Evolutionary conservation across 2,329 filamentous ascomycete species (phyloP), one percentile per base, ranked within the genome.

Genomic region (Chalaropsis thielavioides): DNA sequence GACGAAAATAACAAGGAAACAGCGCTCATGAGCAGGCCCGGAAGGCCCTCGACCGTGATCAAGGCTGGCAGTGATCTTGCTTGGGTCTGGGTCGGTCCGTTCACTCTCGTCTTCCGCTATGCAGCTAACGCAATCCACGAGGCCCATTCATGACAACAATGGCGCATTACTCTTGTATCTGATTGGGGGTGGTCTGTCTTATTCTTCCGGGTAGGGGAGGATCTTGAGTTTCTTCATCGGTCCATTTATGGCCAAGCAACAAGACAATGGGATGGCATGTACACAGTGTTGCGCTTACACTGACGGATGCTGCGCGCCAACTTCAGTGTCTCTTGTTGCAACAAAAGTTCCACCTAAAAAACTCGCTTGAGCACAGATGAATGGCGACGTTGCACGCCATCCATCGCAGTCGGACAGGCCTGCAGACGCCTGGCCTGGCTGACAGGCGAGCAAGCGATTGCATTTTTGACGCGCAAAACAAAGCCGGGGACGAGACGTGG

Each of bases 331-430:
- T 31, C 49, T 31, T 17, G 49, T 17, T 56, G 10, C 10, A 24
- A 56, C 49, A 56, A 56, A 56, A 56, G 49, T 56, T 31, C 49
- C 49, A 31, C 49, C 19, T 49, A 11, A 56, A 56, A 56, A 31
- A 1, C 24, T 56, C 49, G 49, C 49, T 27, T 27, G 22, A 56
- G 49, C 49, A 56, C 49, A 56, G 49, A 31, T 56, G 49, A 22
- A 56, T 56, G 49, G 49, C 49, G 24, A 56, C 24, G 22, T 56
- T 56, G 49, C 22, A 31, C 49, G 24, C 44, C 44, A 49, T 49
- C 44, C 44, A 49, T 49, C n/a, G 44, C 4, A 6, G 31, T 6
- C 31, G 31, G 31, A 6, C 31, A 31, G 31, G 31, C 6, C 31
- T 31, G 3, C 31, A 31, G 6, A 31, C 31, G 31, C 31, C 31